Base-by-base conservation (phyloP, 495 filamentous ascomycete genomes). In the Rhypophila decipiens region DNA sequence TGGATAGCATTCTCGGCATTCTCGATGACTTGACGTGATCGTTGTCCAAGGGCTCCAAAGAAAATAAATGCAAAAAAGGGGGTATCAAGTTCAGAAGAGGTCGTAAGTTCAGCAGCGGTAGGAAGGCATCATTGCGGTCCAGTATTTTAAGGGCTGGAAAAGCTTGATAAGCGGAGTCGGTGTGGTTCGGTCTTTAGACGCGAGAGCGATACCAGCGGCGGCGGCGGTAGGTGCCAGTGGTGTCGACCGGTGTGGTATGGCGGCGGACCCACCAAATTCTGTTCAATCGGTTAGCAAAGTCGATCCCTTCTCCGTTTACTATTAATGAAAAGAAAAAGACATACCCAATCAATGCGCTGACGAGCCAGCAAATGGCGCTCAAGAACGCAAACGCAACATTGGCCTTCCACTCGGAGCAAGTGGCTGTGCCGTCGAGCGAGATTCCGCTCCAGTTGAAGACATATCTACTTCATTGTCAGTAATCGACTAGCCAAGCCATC, bases 361-460 rank as follows among this genome's bases (percentile, higher is more conserved):
- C 76, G 23, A 86, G 75, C 82, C 82, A 87, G 58, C 77, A 67
- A 50, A 80, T 73, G 27, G 80, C 82, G n/a, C 78, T 78, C 44
- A 87, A 53, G 61, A 86, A 87, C 49, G 69, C 67, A 63, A 87
- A 86, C 1, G 82, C 84, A 52, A 84, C 72, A 29, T 74, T 72
- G 12, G 83, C 77, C 64, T 83, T 86, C 80, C 78, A 85, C 45
- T 77, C 70, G 29, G 71, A 61, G 56, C 83, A 87, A 8, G 64
- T 59, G 36, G 78, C 13, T n/a, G 15, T 79, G 47, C 80, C 84
- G 55, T 94, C 81, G 5, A 90, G 90, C 2, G 87, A 88, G 37
- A 97, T 86, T 58, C 94, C 88, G 55, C 90, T 85, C 42, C 93
- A 95, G 63, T 97, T 86, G 4, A 96, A 90, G 10, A 96, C 87